Base-by-base conservation (phyloP, 2,329 filamentous ascomycete genomes). In the Hypoxylon sp. region DNA sequence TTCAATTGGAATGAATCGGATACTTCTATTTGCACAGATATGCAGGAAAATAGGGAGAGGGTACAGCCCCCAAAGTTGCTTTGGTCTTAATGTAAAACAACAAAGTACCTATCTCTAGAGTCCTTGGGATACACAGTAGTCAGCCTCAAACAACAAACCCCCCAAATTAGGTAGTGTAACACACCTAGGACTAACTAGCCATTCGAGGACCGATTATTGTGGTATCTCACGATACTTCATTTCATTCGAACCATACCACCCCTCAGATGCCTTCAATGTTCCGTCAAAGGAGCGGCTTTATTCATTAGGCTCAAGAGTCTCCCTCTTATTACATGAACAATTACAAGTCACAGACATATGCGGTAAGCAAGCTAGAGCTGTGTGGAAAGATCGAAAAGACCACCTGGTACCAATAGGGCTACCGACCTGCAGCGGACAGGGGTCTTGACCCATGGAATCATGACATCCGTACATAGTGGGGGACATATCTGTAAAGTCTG, bases 321-420 rank as follows among this genome's bases (percentile, higher is more conserved):
- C 19, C 54, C 50, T 62, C 57, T 50, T 19, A 10, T 53, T 58
- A 46, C 29, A 39, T 33, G 22, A 53, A 37, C 14, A 55, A 51
- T 5, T n/a, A 14, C 37, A 62, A 52, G 39, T 58, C 35, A 24
- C 11, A 37, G 11, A 46, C 37, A 19, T 35, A 68, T 63, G 61
- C 65, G 33, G 65, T 70, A 65, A 70, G 61, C 61, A 62, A 67
- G 53, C 65, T 52, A 35, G 59, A 53, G 56, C 47, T 29, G 37
- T 33, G 33, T 53, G 47, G 6, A 24, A 22, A 57, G 24, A 22
- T 70, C 50, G 17, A 64, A 66, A 66, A 44, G 17, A 62, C 22
- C n/a, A 52, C 29, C 26, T 58, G 50, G 19, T 67, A 48, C 60
- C 55, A 60, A 66, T 67, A 51, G 42, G 63, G 55, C 63, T 66